phyloP scores from a whole-genome alignment of 768 basidiomycete species.

The Tremella yokohamensis region DNA sequence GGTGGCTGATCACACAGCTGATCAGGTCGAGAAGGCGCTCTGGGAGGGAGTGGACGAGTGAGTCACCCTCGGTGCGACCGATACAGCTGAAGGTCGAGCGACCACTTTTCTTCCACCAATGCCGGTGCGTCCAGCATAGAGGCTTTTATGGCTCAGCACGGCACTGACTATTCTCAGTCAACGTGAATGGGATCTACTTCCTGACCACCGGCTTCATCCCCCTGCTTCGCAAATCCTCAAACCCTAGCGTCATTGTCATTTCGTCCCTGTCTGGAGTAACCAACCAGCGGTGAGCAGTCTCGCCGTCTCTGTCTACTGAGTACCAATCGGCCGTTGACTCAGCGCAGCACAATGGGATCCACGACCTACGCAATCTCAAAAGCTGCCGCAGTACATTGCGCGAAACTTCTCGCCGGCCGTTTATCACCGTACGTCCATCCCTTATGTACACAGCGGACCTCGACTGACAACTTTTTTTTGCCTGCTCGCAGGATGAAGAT shows the following conservation, averaged over 20 bases:
- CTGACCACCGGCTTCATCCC: slow-evolving; percentile 18
- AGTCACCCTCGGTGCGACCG: neutral
- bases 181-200: slow-evolving; percentile 22
- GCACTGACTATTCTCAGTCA: no score
- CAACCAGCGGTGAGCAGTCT: slow-evolving; percentile 20
- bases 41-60: slow-evolving; percentile 6
- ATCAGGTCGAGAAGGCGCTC: slow-evolving; percentile 11
- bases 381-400: slow-evolving; percentile 2
- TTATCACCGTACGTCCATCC: slow-evolving; percentile 13
- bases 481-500: slow-evolving; percentile 28
- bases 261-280: slow-evolving; percentile 21
- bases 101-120: no score
- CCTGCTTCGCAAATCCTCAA: slow-evolving; percentile 17
- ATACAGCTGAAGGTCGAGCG: no score
- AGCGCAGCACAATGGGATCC: slow-evolving; percentile 11
- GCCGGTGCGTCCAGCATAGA: no score
- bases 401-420: neutral
- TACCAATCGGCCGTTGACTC: neutral
- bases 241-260: slow-evolving; percentile 25
- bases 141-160: no score
- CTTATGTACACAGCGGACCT: slow-evolving; percentile 17
- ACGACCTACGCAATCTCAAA: slow-evolving; percentile 30
- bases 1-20: slow-evolving; percentile 9
- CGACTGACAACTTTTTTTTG: slow-evolving; percentile 14
- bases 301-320: slow-evolving; percentile 11